Evolutionary conservation across 768 basidiomycete species (phyloP), one percentile per base, ranked within the genome.

Genomic region (Boletus subparvulus): DNA sequence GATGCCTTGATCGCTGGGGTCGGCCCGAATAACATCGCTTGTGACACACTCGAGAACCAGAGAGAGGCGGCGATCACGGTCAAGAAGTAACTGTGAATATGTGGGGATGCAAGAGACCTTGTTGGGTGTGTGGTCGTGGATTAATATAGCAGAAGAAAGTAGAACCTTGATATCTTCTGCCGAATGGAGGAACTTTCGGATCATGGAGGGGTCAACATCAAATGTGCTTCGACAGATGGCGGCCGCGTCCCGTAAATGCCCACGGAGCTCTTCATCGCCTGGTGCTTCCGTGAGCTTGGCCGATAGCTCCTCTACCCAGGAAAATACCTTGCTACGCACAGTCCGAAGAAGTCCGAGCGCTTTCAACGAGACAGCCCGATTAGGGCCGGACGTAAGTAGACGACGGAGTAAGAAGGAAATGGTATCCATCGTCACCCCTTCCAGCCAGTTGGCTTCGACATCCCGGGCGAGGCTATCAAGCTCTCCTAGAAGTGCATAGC

Each of bases 401-500:
- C 81, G 77, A 55, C 63, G 59, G 12, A 65, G 62, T 5, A 82
- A 59, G 32, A 73, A 54, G 11, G 72, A 66, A 24, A 75, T 69
- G 5, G 68, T 77, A 48, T 68, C 56, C 54, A 78, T 61, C 0
- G 74, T 62, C 28, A 62, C 53, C 0, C 59, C 60, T 60, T 75
- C 69, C 40, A 72, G 61, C 80, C 81, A 83, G 53, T 77, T 82
- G 3, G 55, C 69, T 56, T 69, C 61, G 16, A 82, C 61, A 32
- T 67, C 69, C 35, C 43, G 54, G 17, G 80, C 46, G 11, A 79
- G 64, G 17, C 61, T 59, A 17, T 72, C 65, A 2, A 79, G 60
- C 53, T 77, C 76, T 13, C 35, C 55, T 2, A 83, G 52, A 7
- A 83, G 61, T 1, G 65, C 65, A 6, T 19, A 1, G 17, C 76